Evolutionary conservation across 2,329 filamentous ascomycete species (phyloP), one percentile per base, ranked within the genome.

Genomic region (Microsporum audouinii): DNA sequence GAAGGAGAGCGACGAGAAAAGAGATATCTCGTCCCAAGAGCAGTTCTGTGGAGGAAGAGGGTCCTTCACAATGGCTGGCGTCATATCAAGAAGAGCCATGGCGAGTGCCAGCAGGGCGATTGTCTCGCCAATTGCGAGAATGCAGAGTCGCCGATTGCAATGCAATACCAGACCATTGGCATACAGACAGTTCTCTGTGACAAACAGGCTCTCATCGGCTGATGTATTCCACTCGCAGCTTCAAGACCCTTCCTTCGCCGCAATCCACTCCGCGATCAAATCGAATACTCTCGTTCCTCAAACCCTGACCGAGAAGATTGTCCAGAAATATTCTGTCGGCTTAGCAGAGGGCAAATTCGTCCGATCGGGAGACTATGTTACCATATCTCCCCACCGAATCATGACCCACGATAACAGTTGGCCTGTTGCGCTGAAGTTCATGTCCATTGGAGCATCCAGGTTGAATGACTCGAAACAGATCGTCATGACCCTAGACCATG

Each of bases 261-360:
- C 64, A 27, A 61, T 66, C 27, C 62, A 65, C 27, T 64, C 64
- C 2, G 51, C 65, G 12, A 57, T 65, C 23, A 58, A 66, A 57
- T 63, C 65, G 23, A 59, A 62, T 38, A 61, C 65, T 6, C 67
- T 69, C 17, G 73, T 75, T 1, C 82, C 88, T 0, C 91, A 96
- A 75, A 96, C 89, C 2, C 75, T 96, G 58, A 94, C 89, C 2
- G 91, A 96, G 73, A 96, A 96, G 79, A 96, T 96, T 62, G 86
- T 96, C 0, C 91, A 96, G 72, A 77, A 81, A 14, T 87, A 95
- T 73, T 82, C 89, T 0, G 80, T 91, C n/a, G 89, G 86, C 7
- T 81, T 96, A 0, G 75, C 88, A 1, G 73, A 83, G 8, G 89
- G 85, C 63, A 95, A 96, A 76, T 78, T 81, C 61, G 88, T 96